Evolutionary conservation across 108 stramenopile genomes (phyloP), one percentile per base, ranked within the genome.

Genomic region (Pseudonitzschia multiseries): DNA sequence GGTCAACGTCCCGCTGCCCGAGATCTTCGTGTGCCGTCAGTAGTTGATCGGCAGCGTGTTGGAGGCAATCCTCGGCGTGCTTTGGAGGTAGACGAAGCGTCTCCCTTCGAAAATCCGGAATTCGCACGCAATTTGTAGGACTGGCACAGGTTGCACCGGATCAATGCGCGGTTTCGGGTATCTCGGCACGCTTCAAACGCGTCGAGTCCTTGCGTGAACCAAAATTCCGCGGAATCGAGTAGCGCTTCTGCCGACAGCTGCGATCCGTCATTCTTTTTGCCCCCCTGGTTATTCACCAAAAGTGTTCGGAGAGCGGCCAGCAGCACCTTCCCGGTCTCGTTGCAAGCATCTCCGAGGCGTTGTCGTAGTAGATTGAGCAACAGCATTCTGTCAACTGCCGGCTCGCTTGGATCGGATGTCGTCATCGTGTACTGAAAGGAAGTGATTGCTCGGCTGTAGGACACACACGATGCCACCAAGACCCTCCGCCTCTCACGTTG

Each of bases 321-420:
- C 26, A 94, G 71, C 20, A 90, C 75, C 67, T 92, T 88, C 0
- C 93, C 93, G 18, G 89, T 82, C 71, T 94, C 93, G 68, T 94
- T 94, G 71, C 88, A 92, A 1, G 93, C 79, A 78, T 94, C 93
- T 18, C 93, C 93, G n/a, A 90, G 80, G n/a, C 93, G 62, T 70
- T 91, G 88, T 5, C 76, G 83, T 4, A 94, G 77, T 41, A 94
- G 64, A 59, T 79, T 69, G 3, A 88, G 68, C 20, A 53, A 14
- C 51, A 57, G 48, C 28, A 26, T 28, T 24, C 32, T n/a, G 18
- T 48, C 52, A 3, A n/a, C 6, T 33, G 53, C 36, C 8, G 36
- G 32, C 21, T 43, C 42, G 28, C 36, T 57, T 9, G 54, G 27
- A 12, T 57, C 77, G 17, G 29, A 17, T 8, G 0, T 17, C 14